Evolutionary conservation across 768 basidiomycete species (phyloP).

Genomic region (Boletus coccyginus): DNA sequence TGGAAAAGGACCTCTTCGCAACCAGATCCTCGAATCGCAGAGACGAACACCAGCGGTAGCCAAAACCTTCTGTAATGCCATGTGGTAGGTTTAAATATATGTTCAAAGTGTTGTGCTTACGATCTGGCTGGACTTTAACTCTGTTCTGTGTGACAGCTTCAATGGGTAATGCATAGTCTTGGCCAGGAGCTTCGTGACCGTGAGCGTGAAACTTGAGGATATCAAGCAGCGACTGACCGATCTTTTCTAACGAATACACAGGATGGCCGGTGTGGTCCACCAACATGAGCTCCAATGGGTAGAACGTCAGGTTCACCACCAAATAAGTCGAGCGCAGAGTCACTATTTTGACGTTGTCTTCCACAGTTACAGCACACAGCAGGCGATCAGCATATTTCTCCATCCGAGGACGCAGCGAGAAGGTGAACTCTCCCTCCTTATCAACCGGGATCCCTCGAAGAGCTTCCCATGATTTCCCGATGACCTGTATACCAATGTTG

Average conservation of each 20-base stretch:
- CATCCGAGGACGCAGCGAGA: conserved; percentile 76
- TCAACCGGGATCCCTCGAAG: conserved; percentile 88
- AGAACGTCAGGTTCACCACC: conserved; percentile 86
- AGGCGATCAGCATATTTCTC: conserved; percentile 77
- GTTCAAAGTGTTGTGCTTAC: conserved; percentile 45
- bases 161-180: conserved; percentile 86
- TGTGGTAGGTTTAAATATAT: conserved; percentile 1
- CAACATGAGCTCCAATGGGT: conserved; percentile 88
- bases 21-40: conserved; percentile 90
- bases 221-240: conserved; percentile 45
- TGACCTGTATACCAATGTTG: conserved; percentile 79
- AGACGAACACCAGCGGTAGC: conserved; percentile 89
- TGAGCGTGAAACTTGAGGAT: conserved; percentile 44
- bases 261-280: conserved; percentile 85
- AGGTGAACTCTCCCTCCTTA: conserved; percentile 87
- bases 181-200: conserved; percentile 74
- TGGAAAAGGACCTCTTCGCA: conserved; percentile 61
- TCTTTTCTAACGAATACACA: conserved; percentile 76
- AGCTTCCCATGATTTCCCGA: conserved; percentile 87
- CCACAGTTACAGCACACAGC: conserved; percentile 84
- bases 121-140: conserved; percentile 87
- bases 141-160: conserved; percentile 81
- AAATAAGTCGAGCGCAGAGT: conserved; percentile 92
- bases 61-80: conserved; percentile 76
- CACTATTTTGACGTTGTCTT: conserved; percentile 92